phyloP scores from a whole-genome alignment of 306 rosid genomes.

The Cicer arietinum region DNA sequence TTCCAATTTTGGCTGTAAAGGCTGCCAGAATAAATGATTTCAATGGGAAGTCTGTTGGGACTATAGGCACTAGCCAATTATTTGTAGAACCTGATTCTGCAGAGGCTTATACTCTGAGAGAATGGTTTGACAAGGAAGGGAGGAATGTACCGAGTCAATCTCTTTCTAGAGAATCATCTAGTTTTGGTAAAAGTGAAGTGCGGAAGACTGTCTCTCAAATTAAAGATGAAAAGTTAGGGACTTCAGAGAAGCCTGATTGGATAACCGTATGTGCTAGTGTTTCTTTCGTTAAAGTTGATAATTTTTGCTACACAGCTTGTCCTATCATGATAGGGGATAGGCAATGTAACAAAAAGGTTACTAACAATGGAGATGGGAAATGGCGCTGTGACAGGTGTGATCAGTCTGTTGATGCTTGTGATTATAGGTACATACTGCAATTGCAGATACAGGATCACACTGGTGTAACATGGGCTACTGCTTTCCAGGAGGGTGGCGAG shows the following conservation, averaged over 20 bases:
- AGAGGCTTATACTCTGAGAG: conserved; percentile 62
- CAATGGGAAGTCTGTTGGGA: conserved; percentile 83
- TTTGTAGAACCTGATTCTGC: conserved; percentile 69
- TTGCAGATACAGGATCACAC: conserved; percentile 86
- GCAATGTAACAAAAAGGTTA: conserved; percentile 85
- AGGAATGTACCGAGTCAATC: conserved; percentile 62
- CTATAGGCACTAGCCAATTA: conserved; percentile 74
- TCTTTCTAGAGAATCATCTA: conserved; percentile 67
- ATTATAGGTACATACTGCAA: conserved; percentile 83
- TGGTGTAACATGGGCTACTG: conserved; percentile 85
- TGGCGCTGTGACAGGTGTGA: conserved; percentile 92
- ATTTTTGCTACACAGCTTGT: conserved; percentile 85
- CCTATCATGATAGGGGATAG: conserved; percentile 81
- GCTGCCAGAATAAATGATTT: conserved; percentile 79
- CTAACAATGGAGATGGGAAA: conserved; percentile 85
- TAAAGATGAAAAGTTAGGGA: conserved; percentile 90
- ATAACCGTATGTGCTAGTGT: conserved; percentile 72
- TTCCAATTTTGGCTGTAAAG: conserved; percentile 82
- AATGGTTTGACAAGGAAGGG: conserved; percentile 86
- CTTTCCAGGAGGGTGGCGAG: conserved; percentile 93
- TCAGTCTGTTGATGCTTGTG: conserved; percentile 66
- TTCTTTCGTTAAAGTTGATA: conserved; percentile 71
- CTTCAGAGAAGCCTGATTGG: conserved; percentile 96
- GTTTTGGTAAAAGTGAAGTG: conserved; percentile 55
- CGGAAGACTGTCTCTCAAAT: conserved; percentile 80